A percentile compares a stretch with the other conserved stretches of the same genome.
Conservation (phyloP, 257 asterid species). For the Haberlea rhodopensis region DNA sequence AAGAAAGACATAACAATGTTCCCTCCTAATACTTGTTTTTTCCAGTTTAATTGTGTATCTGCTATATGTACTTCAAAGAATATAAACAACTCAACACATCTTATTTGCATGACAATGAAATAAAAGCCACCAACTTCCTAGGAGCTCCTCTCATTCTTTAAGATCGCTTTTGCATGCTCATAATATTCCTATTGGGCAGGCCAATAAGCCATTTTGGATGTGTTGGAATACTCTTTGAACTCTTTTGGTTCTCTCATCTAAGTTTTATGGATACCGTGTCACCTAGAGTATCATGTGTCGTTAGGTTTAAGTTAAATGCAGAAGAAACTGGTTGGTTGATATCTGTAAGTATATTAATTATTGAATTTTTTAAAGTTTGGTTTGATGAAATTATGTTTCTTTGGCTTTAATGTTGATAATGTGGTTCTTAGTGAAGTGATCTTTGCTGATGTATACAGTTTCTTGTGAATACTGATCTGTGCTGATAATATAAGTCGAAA, state of each 20-base stretch:
- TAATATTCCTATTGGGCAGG: conserved; percentile 68
- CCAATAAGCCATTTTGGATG: conserved; percentile 62
- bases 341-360: conserved; percentile 49
- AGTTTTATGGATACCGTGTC: conserved; percentile 46
- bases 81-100: too few relatives aligned
- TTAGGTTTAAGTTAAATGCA: conserved; percentile 51
- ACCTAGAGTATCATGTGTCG: conserved; percentile 57
- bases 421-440: neutral
- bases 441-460: too few relatives aligned
- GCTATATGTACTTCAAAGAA: too few relatives aligned
- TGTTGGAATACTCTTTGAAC: conserved; percentile 78
- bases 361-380: neutral
- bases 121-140: too few relatives aligned
- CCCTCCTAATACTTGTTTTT: too few relatives aligned
- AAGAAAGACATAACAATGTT: too few relatives aligned
- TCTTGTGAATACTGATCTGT: too few relatives aligned
- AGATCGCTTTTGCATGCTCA: too few relatives aligned
- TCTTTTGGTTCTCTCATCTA: conserved; percentile 59
- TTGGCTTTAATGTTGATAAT: neutral
- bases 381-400: neutral
- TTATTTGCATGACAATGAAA: too few relatives aligned
- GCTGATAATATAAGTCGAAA: too few relatives aligned
- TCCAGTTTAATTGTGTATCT: too few relatives aligned
- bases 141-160: too few relatives aligned
- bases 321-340: conserved; percentile 54